A percentile compares a stretch with the other conserved stretches of the same genome.
phyloP scores from a whole-genome alignment of 2,329 filamentous ascomycete genomes.

The Talaromyces sp. region DNA sequence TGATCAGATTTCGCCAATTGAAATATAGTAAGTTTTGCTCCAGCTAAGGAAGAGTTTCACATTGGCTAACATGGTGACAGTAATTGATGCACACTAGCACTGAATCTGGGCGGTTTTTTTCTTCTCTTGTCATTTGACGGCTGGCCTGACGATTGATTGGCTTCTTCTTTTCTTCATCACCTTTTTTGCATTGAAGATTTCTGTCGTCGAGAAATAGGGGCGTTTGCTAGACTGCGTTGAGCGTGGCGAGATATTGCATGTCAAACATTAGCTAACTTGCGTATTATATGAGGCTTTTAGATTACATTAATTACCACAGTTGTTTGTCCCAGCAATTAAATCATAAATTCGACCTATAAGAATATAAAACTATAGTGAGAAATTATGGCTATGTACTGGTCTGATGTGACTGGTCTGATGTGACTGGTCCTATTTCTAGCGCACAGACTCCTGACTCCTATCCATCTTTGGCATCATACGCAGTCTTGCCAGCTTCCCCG shows the following conservation, averaged over 20 bases:
- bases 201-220: background rate
- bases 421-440: too few relatives aligned
- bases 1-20: slow-evolving; percentile 89
- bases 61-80: background rate
- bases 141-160: background rate
- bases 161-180: background rate
- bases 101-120: background rate
- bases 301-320: background rate
- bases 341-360: too few relatives aligned
- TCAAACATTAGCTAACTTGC: background rate
- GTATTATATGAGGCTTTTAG: background rate
- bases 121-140: background rate
- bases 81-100: slow-evolving; percentile 3
- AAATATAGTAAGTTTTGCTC: slow-evolving; percentile 65
- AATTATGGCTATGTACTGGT: too few relatives aligned
- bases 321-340: too few relatives aligned
- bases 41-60: background rate
- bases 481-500: too few relatives aligned
- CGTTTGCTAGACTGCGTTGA: background rate
- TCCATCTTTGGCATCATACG: too few relatives aligned
- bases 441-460: too few relatives aligned
- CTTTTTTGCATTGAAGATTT: background rate
- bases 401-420: too few relatives aligned
- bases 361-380: too few relatives aligned
- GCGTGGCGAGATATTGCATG: background rate